Conservation (phyloP, 2,329 filamentous ascomycete species). For the Penicillium frequentans region DNA sequence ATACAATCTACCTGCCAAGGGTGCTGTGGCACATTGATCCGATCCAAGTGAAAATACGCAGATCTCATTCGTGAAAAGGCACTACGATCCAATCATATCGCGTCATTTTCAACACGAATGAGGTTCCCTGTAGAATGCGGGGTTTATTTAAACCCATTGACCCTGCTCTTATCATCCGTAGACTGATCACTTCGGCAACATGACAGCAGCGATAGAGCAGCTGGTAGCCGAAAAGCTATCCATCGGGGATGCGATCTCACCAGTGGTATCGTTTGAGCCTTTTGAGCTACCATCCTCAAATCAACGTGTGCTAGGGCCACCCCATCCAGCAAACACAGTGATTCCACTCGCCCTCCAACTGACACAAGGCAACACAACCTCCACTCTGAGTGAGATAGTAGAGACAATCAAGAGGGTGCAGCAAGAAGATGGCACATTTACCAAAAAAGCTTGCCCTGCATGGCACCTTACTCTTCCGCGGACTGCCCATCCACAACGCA, state of each 20-base stretch:
- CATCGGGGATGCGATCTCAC: not conserved
- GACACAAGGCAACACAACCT: conserved; percentile 12
- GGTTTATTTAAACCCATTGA: not conserved
- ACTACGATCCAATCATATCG: not conserved
- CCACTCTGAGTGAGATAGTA: conserved; percentile 36
- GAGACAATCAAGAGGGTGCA: conserved; percentile 40
- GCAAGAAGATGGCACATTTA: conserved; percentile 34
- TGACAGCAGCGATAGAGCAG: not conserved
- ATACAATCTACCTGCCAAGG: not conserved
- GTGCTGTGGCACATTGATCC: not conserved
- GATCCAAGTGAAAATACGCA: not conserved
- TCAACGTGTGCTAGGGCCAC: conserved; percentile 41
- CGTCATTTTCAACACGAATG: not conserved
- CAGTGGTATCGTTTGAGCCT: not conserved
- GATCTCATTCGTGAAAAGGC: not conserved
- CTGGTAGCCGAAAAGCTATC: not conserved
- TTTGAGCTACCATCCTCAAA: conserved; percentile 26
- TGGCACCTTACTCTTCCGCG: conserved; percentile 50
- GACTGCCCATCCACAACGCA: conserved; percentile 46
- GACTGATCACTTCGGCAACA: not conserved
- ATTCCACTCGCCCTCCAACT: conserved; percentile 44
- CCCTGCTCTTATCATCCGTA: not conserved
- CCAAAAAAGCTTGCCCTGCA: conserved; percentile 45
- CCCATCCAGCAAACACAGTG: conserved; percentile 39
- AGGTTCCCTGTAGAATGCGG: not conserved